Evolutionary conservation across 106 monocot species (phyloP).

Genomic region (Posidonia australis): DNA sequence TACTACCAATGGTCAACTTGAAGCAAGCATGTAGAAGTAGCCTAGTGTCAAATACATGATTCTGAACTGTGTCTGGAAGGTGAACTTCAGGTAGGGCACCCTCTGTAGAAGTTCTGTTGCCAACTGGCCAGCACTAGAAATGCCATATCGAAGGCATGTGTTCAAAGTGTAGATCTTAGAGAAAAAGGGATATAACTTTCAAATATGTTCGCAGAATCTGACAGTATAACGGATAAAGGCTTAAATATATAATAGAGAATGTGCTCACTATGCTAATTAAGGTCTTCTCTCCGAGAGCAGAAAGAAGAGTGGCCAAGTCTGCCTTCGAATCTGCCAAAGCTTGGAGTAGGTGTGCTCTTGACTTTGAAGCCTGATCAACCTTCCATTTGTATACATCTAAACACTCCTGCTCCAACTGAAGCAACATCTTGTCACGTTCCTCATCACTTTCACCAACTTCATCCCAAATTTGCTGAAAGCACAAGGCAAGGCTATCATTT

Average conservation of each 20-base stretch:
- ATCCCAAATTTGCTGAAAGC: constrained; percentile 78
- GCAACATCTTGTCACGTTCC: constrained; percentile 79
- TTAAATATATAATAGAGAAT: background rate
- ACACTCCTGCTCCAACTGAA: constrained; percentile 90
- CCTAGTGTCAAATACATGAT: no score
- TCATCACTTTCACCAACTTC: constrained; percentile 94
- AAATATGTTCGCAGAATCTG: background rate
- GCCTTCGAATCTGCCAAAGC: constrained; percentile 78
- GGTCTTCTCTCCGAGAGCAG: constrained; percentile 74
- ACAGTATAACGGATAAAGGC: no score
- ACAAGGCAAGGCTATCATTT: background rate
- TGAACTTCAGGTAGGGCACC: no score
- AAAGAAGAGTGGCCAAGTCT: constrained; percentile 55
- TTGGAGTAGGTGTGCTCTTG: constrained; percentile 73
- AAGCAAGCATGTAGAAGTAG: no score
- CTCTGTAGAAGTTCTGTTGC: no score
- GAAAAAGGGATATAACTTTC: no score
- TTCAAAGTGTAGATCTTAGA: no score
- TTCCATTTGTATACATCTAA: constrained; percentile 95
- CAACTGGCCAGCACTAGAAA: no score
- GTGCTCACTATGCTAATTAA: constrained; percentile 47
- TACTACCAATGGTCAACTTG: no score
- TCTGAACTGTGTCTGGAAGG: no score
- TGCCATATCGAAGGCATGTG: no score
- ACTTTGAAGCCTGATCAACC: constrained; percentile 75